Conservation (phyloP, 1,139 yeast species). For the Sugiyamaella pinicola region DNA sequence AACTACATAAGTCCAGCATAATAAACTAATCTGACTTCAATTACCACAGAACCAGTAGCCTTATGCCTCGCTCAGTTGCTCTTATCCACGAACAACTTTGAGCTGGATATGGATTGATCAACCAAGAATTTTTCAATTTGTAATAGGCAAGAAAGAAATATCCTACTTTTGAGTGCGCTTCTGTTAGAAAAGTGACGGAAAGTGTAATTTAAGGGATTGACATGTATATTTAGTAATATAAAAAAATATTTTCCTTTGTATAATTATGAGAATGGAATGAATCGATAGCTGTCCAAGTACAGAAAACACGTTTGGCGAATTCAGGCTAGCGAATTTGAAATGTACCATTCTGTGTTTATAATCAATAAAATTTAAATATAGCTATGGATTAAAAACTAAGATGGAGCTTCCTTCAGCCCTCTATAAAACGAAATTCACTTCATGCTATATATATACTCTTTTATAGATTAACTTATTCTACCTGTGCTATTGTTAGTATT, state of each 20-base stretch:
- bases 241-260: neutral
- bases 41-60: constrained; percentile 5
- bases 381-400: too few species aligned
- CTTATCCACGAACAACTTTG: constrained; percentile 18
- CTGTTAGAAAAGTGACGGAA: constrained; percentile 23
- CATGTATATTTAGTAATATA: neutral
- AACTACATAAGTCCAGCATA: neutral
- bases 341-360: too few species aligned
- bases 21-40: neutral
- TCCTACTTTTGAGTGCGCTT: constrained; percentile 25
- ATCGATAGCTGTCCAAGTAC: too few species aligned
- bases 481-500: constrained; percentile 5
- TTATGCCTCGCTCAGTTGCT: constrained; percentile 24
- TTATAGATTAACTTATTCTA: too few species aligned
- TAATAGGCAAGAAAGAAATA: constrained; percentile 21
- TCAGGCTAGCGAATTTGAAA: too few species aligned
- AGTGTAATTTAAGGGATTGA: constrained; percentile 22
- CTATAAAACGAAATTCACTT: too few species aligned
- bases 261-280: too few species aligned
- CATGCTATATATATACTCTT: neutral
- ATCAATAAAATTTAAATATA: too few species aligned
- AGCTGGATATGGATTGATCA: constrained; percentile 21
- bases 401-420: too few species aligned
- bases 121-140: constrained; percentile 2
- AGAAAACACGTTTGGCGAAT: too few species aligned